A percentile compares a stretch with the other conserved stretches of the same genome.
Evolutionary conservation across 2,329 filamentous ascomycete species (phyloP).

Genomic region (Didymella arachidicola): DNA sequence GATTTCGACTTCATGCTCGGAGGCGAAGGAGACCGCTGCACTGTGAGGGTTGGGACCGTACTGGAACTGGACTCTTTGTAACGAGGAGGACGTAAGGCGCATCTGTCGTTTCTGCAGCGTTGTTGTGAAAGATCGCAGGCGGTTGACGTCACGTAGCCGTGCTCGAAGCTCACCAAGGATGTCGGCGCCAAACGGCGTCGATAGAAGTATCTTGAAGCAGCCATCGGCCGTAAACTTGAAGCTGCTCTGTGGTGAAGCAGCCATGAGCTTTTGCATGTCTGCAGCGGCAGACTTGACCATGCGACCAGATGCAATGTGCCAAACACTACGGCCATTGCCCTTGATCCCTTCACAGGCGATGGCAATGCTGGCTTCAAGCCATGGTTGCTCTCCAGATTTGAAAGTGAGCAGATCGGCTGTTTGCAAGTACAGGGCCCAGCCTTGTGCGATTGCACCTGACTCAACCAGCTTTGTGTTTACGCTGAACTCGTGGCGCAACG

Average conservation of each 20-base stretch:
- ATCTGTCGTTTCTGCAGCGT: slow-evolving; percentile 66
- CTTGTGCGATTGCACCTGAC: slow-evolving; percentile 24
- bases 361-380: slow-evolving; percentile 40
- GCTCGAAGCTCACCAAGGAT: slow-evolving; percentile 66
- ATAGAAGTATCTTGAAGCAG: slow-evolving; percentile 68
- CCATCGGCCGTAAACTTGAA: slow-evolving; percentile 70
- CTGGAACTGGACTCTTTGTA: slow-evolving; percentile 68
- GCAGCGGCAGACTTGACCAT: slow-evolving; percentile 47
- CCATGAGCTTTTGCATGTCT: slow-evolving; percentile 51
- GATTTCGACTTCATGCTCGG: slow-evolving; percentile 60
- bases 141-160: slow-evolving; percentile 71
- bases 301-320: slow-evolving; percentile 52
- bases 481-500: slow-evolving; percentile 30
- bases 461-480: slow-evolving; percentile 12
- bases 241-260: slow-evolving; percentile 63
- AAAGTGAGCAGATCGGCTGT: slow-evolving; percentile 38
- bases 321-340: slow-evolving; percentile 40
- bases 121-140: slow-evolving; percentile 73
- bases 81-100: slow-evolving; percentile 67
- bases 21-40: slow-evolving; percentile 66
- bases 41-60: slow-evolving; percentile 64
- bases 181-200: slow-evolving; percentile 65
- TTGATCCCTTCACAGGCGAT: slow-evolving; percentile 46
- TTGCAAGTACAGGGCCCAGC: slow-evolving; percentile 42
- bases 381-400: slow-evolving; percentile 33